Conservation (phyloP, 345 rosid genomes). For the Murraya paniculata region DNA sequence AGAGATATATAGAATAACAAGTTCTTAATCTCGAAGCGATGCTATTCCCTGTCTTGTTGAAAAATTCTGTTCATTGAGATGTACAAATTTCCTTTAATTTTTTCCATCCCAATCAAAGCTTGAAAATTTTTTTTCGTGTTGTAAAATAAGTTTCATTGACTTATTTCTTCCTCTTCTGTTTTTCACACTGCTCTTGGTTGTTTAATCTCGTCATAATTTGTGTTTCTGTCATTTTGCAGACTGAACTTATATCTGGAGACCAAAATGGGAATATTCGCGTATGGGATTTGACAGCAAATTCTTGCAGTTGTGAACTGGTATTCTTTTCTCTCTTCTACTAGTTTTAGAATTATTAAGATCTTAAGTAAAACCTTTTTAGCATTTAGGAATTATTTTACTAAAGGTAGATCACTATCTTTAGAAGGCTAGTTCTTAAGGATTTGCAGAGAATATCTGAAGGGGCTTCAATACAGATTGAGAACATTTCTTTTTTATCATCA, state of each 20-base stretch:
- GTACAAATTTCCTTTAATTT: not conserved
- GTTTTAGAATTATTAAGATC: not conserved
- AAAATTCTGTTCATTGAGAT: not conserved
- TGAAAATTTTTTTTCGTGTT: not conserved
- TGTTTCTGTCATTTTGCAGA: slow-evolving; percentile 42
- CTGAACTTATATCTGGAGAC: slow-evolving; percentile 93
- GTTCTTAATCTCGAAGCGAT: not conserved
- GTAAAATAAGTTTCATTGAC: not conserved
- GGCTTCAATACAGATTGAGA: not conserved
- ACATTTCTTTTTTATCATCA: not conserved
- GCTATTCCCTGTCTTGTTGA: not conserved
- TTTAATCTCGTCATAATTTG: not conserved
- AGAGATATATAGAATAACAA: not conserved
- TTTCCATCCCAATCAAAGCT: not conserved
- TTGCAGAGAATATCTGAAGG: not conserved
- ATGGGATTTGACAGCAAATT: slow-evolving; percentile 95
- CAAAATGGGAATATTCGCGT: slow-evolving; percentile 96
- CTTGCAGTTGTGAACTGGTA: slow-evolving; percentile 97
- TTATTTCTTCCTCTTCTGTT: not conserved
- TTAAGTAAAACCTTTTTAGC: not conserved
- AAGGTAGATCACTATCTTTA: not conserved
- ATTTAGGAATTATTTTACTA: not conserved
- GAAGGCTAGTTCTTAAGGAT: not conserved
- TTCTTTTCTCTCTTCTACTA: slow-evolving; percentile 5
- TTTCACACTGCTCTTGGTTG: not conserved